Evolutionary conservation across 768 basidiomycete genomes (phyloP).

Genomic region (Rhodosporidiobolus odoratus): DNA sequence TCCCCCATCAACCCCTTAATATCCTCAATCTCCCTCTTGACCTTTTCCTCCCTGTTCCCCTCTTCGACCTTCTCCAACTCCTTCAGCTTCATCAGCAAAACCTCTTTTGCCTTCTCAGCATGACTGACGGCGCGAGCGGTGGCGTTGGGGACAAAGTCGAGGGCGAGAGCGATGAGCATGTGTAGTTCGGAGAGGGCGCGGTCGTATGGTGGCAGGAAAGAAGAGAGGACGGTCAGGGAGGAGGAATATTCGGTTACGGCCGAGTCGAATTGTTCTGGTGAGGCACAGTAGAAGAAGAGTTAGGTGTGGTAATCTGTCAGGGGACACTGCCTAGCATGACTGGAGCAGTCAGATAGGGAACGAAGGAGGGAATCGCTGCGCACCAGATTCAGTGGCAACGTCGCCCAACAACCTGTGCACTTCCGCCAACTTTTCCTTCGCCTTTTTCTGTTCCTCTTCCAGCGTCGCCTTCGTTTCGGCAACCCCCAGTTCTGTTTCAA

Average conservation of each 20-base stretch:
- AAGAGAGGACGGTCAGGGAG: conserved; percentile 22
- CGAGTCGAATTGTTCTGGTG: conserved; percentile 38
- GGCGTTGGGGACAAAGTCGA: conserved; percentile 33
- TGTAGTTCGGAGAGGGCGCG: conserved; percentile 39
- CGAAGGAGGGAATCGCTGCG: conserved; percentile 38
- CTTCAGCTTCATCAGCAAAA: conserved; percentile 7
- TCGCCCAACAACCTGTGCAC: conserved; percentile 86
- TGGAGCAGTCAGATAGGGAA: background rate
- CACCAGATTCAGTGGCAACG: conserved; percentile 93
- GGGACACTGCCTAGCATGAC: background rate
- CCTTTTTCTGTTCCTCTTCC: conserved; percentile 47
- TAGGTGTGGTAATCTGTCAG: too few species aligned
- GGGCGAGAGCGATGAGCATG: conserved; percentile 39
- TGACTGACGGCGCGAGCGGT: conserved; percentile 24
- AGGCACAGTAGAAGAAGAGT: too few species aligned
- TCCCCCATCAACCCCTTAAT: conserved; percentile 31
- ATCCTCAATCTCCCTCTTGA: conserved; percentile 24
- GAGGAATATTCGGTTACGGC: conserved; percentile 39
- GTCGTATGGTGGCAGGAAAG: conserved; percentile 31
- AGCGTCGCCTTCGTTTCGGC: conserved; percentile 47
- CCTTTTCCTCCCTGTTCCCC: conserved; percentile 5
- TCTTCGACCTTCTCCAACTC: conserved; percentile 10
- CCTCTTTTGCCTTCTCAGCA: conserved; percentile 34
- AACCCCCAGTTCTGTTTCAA: conserved; percentile 31
- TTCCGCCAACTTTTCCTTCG: conserved; percentile 79